phyloP scores from a whole-genome alignment of 139 green algal genomes.

The Volvox reticuliferus region DNA sequence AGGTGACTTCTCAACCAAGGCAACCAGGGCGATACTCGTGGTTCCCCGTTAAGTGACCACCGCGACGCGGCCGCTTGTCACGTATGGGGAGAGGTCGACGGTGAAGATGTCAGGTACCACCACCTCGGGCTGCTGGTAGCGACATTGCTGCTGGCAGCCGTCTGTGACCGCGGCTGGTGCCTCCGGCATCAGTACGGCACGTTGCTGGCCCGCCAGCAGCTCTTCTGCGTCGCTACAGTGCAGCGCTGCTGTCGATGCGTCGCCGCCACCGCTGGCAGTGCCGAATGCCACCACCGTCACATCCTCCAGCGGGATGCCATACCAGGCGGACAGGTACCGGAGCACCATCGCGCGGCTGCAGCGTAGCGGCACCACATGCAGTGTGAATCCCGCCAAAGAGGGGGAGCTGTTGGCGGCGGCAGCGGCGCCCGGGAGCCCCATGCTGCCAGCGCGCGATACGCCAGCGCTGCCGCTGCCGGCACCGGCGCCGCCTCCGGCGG shows the following conservation, averaged over 20 bases:
- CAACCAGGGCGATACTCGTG: too few relatives aligned
- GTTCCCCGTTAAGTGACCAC: background rate
- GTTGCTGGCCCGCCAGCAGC: slow-evolving; percentile 66
- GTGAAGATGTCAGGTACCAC: background rate
- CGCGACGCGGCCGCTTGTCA: background rate
- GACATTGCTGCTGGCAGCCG: background rate
- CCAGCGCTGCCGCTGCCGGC: background rate
- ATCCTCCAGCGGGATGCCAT: slow-evolving; percentile 54
- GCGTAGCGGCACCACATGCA: slow-evolving; percentile 90
- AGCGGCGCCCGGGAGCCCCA: background rate
- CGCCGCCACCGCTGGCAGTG: background rate
- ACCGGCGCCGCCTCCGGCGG: background rate
- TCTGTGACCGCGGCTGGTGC: background rate
- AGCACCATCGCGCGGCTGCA: slow-evolving; percentile 81
- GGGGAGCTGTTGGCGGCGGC: background rate
- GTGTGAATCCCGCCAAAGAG: slow-evolving; percentile 9
- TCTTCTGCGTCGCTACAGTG: slow-evolving; percentile 66
- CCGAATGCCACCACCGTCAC: slow-evolving; percentile 62
- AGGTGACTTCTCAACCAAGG: too few relatives aligned
- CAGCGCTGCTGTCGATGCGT: background rate
- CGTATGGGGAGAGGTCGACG: slow-evolving; percentile 30
- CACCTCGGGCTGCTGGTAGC: background rate
- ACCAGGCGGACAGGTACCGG: slow-evolving; percentile 75
- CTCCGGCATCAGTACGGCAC: slow-evolving; percentile 58
- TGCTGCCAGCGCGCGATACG: background rate